Percentiles rank a stretch among this genome's conserved stretches.
Conservation (phyloP, 257 asterid species). For the Solanum appendiculatum region DNA sequence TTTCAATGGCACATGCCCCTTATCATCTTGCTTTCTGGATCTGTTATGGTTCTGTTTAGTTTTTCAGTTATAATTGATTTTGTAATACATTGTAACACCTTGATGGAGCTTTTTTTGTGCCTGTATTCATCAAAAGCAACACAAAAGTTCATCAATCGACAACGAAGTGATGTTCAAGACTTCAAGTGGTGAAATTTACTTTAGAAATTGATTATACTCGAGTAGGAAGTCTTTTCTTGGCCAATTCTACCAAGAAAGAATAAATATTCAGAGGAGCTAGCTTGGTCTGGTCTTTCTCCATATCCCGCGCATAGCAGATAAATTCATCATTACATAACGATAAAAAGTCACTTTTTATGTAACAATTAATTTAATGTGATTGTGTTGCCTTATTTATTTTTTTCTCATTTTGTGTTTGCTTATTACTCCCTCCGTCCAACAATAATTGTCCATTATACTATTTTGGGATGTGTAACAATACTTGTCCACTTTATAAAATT, state of each 20-base stretch:
- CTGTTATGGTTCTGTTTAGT: background rate
- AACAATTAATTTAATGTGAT: no score
- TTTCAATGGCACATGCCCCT: background rate
- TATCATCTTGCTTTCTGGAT: background rate
- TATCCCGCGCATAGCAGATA: rapidly evolving
- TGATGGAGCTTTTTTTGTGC: background rate
- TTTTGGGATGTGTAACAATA: no score
- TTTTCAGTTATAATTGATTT: background rate
- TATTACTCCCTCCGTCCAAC: no score
- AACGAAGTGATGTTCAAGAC: background rate
- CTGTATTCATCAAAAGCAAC: background rate
- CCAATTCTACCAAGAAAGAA: background rate
- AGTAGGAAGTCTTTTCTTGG: background rate
- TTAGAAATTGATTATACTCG: background rate
- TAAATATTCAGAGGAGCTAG: background rate
- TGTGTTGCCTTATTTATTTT: no score
- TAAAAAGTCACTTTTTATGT: no score
- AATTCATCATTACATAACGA: no score
- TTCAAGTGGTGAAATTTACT: background rate
- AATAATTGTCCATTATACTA: no score
- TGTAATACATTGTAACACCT: background rate
- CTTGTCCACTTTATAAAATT: no score
- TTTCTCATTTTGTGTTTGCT: no score
- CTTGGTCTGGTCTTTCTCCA: background rate
- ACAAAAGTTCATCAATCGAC: background rate